Base-by-base conservation (phyloP, 805 yeast species). In the Wickerhamiella galacta region DNA sequence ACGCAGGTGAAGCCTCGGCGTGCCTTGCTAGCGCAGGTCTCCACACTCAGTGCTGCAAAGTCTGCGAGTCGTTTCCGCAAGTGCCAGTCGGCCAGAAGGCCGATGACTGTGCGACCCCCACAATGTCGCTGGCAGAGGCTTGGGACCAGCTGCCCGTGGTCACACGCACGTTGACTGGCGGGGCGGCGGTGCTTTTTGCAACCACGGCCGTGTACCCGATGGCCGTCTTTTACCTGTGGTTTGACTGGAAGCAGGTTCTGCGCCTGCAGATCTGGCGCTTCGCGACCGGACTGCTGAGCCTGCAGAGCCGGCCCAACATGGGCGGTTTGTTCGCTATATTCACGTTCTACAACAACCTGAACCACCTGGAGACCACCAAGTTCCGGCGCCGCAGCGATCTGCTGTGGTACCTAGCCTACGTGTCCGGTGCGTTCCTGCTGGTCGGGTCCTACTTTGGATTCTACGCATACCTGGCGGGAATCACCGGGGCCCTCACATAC, bases 401-500 rank as follows among this genome's bases (percentile, higher is more conserved):
- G 8, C 43, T 40, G 18, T 45, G 34, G 30, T 52, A 42, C 36
- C 24, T 52, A 14, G 12, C 38, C 12, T 41, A 45, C 32, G 28
- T 39, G 9, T 31, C 41, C 12, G 24, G 31, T 18, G 31, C 42
- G 6, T 45, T 49, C 33, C 23, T 41, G 36, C 38, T 48, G 20
- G 33, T 34, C 14, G 45, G 41, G 11, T 42, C 46, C 10, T 21
- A 19, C 16, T 16, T 39, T 16, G 44, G 40, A 11, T n/a, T 30
- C 20, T 38, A 33, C 17, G 41, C 41, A 16, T 54, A 41, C 36
- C 36, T 51, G 19, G 31, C 47, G 6, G 50, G 54, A n/a, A 29
- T 55, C 16, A 29, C 41, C 14, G 37, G 43, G 33, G 61, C 62
- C 2, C 30, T 59, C 32, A 39, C 53, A 3, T 58, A 56, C 39